These are phyloP conservation scores for Aspergillus intermedius DNA, from an alignment of 2,329 filamentous ascomycete genomes.

Conservation along the genomic window DNA sequence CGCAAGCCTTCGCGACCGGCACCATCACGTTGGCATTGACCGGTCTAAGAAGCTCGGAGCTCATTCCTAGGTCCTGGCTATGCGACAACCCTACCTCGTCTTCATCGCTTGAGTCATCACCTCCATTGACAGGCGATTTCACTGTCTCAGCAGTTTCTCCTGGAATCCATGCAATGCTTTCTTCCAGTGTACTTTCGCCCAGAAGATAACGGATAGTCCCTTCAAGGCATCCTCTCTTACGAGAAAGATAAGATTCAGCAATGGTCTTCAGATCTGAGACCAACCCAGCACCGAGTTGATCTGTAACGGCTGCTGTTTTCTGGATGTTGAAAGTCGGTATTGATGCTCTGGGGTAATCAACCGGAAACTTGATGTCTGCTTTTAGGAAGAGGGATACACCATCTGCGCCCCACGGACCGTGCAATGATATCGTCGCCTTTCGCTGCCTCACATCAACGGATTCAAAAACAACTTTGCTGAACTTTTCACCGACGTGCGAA, in stretches of 20 bases:
- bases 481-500: conserved; percentile 54
- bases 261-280: conserved; percentile 49
- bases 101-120: conserved; percentile 79
- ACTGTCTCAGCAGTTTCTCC: conserved; percentile 52
- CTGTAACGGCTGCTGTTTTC: conserved; percentile 51
- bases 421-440: conserved; percentile 50
- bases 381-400: conserved; percentile 50
- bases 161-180: conserved; percentile 47
- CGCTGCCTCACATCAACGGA: conserved; percentile 50
- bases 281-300: conserved; percentile 45
- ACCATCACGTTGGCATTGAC: conserved; percentile 59
- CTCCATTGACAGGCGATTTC: conserved; percentile 42
- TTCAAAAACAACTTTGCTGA: conserved; percentile 56
- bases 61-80: conserved; percentile 41
- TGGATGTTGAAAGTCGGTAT: conserved; percentile 50
- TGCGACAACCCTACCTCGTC: conserved; percentile 53
- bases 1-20: conserved; percentile 54
- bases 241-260: conserved; percentile 47
- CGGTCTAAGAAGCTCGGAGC: conserved; percentile 47
- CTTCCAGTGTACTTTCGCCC: conserved; percentile 53
- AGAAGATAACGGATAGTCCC: conserved; percentile 56
- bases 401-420: conserved; percentile 54
- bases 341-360: conserved; percentile 47
- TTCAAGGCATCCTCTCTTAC: conserved; percentile 53
- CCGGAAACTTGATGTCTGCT: conserved; percentile 53